Percentiles rank a stretch among this genome's conserved stretches.
phyloP scores from a whole-genome alignment of 306 rosid genomes.

The Quercus gilva region DNA sequence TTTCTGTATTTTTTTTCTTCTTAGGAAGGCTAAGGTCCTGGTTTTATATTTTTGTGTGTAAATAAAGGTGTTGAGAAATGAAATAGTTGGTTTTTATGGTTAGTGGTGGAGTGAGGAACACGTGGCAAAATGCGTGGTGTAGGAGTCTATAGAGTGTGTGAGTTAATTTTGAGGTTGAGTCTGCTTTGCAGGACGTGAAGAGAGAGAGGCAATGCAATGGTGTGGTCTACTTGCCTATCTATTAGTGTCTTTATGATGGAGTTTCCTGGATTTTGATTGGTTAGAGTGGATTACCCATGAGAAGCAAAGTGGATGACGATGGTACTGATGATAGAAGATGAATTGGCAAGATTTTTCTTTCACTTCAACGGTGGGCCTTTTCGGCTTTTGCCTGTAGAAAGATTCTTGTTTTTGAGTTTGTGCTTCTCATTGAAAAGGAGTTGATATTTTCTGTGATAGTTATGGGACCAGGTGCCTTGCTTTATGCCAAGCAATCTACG shows the following conservation, averaged over 20 bases:
- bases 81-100: conserved; percentile 28
- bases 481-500: neutral
- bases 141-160: neutral
- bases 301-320: conserved; percentile 41
- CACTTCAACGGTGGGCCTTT: neutral
- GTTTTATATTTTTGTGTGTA: conserved; percentile 30
- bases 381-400: neutral
- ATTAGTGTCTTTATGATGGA: conserved; percentile 42
- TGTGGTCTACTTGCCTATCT: conserved; percentile 31
- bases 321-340: conserved; percentile 30
- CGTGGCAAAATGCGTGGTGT: conserved; percentile 45
- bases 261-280: conserved; percentile 71
- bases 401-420: conserved; percentile 22
- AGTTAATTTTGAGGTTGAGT: conserved; percentile 33
- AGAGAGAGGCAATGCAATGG: conserved; percentile 5
- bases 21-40: neutral
- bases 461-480: conserved; percentile 28
- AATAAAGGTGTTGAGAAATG: neutral
- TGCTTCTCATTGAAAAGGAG: conserved; percentile 21
- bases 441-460: conserved; percentile 29
- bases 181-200: conserved; percentile 18
- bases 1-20: neutral
- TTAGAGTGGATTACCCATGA: conserved; percentile 49
- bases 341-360: neutral
- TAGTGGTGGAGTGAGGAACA: conserved; percentile 50